Percentiles rank a stretch among this genome's conserved stretches.
These are phyloP conservation scores for Abrus precatorius DNA, from an alignment of 306 rosid genomes.

Conservation along the genomic window DNA sequence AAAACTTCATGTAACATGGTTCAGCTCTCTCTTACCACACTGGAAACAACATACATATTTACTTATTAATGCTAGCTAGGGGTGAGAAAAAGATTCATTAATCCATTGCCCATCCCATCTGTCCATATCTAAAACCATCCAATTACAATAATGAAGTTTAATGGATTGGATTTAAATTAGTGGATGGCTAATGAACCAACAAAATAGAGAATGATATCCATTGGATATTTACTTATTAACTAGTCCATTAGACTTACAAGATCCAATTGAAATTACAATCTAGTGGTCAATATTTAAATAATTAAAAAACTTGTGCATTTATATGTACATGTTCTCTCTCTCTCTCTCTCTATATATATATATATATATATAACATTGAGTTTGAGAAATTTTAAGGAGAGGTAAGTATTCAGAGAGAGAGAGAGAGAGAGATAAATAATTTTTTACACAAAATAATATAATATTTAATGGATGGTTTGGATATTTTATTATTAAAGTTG, in stretches of 20 bases:
- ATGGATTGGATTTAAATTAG: constrained; percentile 9
- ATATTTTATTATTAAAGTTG: not conserved
- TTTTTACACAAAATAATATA: not conserved
- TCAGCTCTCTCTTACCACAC: too few relatives aligned
- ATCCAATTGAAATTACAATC: constrained; percentile 16
- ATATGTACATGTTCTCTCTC: not conserved
- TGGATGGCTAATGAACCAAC: not conserved
- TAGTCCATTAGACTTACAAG: not conserved
- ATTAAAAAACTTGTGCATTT: not conserved
- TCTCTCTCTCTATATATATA: too few relatives aligned
- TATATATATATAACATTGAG: not conserved
- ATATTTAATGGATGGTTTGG: constrained; percentile 1
- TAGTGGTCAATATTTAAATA: constrained; percentile 15
- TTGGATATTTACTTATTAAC: constrained; percentile 15
- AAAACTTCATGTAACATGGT: too few relatives aligned
- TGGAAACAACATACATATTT: too few relatives aligned
- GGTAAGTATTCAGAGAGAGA: constrained; percentile 1
- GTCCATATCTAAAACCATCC: not conserved
- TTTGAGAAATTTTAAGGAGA: constrained; percentile 18
- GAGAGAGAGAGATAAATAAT: not conserved
- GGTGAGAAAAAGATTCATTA: constrained; percentile 12
- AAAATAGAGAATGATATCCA: not conserved
- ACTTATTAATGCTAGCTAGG: not conserved
- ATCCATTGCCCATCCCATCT: not conserved
- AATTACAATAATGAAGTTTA: not conserved